A percentile compares a stretch with the other conserved stretches of the same genome.
Conservation (phyloP, 1,284 basidiomycete genomes). For the Papiliotrema flavescens region DNA sequence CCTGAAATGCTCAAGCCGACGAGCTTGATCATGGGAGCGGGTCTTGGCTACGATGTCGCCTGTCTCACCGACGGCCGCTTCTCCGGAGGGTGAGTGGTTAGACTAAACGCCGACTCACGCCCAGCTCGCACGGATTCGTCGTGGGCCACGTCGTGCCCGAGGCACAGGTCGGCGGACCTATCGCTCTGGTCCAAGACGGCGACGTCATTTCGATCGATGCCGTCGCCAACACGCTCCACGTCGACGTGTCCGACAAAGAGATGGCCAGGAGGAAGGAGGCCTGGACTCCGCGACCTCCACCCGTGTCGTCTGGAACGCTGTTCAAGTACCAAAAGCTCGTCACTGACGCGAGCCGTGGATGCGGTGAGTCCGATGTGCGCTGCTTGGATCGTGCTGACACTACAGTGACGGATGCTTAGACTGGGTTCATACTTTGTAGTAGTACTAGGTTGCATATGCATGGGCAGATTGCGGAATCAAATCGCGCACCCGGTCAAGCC, state of each 20-base stretch:
- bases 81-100: conserved; percentile 67
- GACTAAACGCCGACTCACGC: neutral
- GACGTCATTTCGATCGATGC: conserved; percentile 81
- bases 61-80: conserved; percentile 96
- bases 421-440: neutral
- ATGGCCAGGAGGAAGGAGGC: conserved; percentile 63
- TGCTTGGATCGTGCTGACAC: neutral
- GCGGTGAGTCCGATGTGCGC: conserved; percentile 37
- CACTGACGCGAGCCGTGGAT: conserved; percentile 60
- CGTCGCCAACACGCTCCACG: conserved; percentile 70
- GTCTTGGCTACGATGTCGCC: conserved; percentile 82
- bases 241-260: conserved; percentile 78
- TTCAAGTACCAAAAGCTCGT: conserved; percentile 84
- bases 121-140: conserved; percentile 55
- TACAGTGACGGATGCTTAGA: neutral
- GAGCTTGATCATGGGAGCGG: conserved; percentile 87
- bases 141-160: conserved; percentile 61
- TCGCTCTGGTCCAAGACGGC: conserved; percentile 89
- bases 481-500: too few species aligned
- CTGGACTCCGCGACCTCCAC: conserved; percentile 82
- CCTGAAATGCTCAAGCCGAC: conserved; percentile 81
- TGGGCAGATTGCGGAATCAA: neutral
- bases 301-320: conserved; percentile 76
- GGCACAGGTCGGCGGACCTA: conserved; percentile 88
- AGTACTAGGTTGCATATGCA: conserved; percentile 1